A percentile compares a stretch with the other conserved stretches of the same genome.
Evolutionary conservation across 768 basidiomycete species (phyloP).

Genomic region (Tricholoma sp.): DNA sequence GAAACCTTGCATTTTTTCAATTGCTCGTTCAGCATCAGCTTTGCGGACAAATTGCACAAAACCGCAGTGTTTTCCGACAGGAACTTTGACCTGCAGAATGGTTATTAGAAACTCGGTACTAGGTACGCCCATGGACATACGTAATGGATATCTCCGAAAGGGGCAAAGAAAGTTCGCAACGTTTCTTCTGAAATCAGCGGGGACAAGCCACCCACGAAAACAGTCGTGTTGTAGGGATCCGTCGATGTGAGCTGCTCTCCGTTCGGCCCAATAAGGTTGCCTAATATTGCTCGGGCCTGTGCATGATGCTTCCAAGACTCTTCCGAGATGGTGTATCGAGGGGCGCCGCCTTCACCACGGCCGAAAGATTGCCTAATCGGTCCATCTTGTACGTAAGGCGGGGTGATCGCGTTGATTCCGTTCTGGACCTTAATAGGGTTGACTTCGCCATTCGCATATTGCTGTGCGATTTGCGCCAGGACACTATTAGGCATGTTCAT

Average conservation of each 20-base stretch:
- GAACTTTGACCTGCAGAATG: slow-evolving; percentile 79
- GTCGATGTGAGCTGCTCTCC: slow-evolving; percentile 83
- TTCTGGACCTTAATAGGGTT: slow-evolving; percentile 21
- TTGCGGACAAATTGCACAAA: slow-evolving; percentile 95
- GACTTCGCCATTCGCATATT: slow-evolving; percentile 36
- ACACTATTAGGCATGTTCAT: slow-evolving; percentile 41
- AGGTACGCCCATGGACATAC: slow-evolving; percentile 38
- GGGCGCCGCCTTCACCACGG: slow-evolving; percentile 33
- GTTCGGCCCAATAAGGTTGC: slow-evolving; percentile 80
- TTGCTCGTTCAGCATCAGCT: slow-evolving; percentile 86
- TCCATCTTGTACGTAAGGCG: slow-evolving; percentile 38
- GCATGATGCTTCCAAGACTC: slow-evolving; percentile 84
- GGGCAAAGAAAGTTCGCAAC: slow-evolving; percentile 81
- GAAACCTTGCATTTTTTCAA: slow-evolving; percentile 96
- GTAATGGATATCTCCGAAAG: slow-evolving; percentile 93
- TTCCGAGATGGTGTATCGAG: slow-evolving; percentile 57
- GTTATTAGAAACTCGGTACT: slow-evolving; percentile 9
- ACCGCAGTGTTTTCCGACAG: slow-evolving; percentile 91
- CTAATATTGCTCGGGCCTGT: slow-evolving; percentile 76
- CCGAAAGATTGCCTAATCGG: slow-evolving; percentile 26
- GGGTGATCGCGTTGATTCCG: slow-evolving; percentile 28
- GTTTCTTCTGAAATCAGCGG: slow-evolving; percentile 90
- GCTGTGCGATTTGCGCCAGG: slow-evolving; percentile 44
- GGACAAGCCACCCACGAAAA: slow-evolving; percentile 88
- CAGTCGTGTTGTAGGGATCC: slow-evolving; percentile 95